Evolutionary conservation across 139 green algal genomes (phyloP).

Genomic region (Tetraselmis chui): DNA sequence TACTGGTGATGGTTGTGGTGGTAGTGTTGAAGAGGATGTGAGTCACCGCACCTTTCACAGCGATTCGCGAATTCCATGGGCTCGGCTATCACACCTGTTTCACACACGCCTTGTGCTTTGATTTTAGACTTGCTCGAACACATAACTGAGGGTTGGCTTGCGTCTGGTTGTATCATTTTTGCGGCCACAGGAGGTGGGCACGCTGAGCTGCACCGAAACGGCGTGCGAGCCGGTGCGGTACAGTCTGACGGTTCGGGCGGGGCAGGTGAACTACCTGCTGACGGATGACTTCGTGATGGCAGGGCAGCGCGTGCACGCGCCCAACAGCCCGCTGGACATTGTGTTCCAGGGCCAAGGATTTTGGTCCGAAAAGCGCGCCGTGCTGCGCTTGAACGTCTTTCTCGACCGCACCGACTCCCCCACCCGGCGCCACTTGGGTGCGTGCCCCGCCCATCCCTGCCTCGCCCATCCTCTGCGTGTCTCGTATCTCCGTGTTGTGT

Average conservation of each 20-base stretch:
- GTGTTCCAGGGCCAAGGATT: not conserved
- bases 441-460: too few relatives aligned
- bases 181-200: not conserved
- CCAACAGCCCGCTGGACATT: not conserved
- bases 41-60: too few relatives aligned
- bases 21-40: too few relatives aligned
- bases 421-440: not conserved
- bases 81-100: too few relatives aligned
- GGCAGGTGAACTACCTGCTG: not conserved
- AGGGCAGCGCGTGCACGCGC: not conserved
- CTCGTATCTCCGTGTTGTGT: too few relatives aligned
- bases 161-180: too few relatives aligned
- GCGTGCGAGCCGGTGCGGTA: not conserved
- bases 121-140: too few relatives aligned
- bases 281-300: not conserved
- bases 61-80: too few relatives aligned
- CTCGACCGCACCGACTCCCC: not conserved
- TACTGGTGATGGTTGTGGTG: too few relatives aligned
- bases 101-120: too few relatives aligned
- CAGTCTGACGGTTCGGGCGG: not conserved
- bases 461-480: too few relatives aligned
- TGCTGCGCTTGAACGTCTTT: not conserved
- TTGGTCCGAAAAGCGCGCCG: not conserved
- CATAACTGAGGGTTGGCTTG: too few relatives aligned
- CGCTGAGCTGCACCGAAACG: not conserved